Evolutionary conservation across 2,329 filamentous ascomycete genomes (phyloP).

Genomic region (Alternaria consortialis): DNA sequence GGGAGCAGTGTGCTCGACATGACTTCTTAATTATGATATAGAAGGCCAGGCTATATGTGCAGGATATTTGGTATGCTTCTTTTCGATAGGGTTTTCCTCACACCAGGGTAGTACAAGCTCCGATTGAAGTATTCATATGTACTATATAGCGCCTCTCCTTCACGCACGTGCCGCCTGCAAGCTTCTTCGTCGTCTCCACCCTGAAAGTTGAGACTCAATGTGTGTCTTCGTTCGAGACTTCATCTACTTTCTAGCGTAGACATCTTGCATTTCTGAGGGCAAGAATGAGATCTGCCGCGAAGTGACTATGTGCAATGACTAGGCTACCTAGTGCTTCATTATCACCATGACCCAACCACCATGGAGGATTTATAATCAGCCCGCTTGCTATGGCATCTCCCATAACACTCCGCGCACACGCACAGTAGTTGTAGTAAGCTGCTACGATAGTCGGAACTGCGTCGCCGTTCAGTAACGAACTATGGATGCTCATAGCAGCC

Average conservation of each 20-base stretch:
- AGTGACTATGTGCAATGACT: background rate
- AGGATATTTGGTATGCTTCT: background rate
- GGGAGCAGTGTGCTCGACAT: background rate
- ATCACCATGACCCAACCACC: no score
- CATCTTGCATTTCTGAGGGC: background rate
- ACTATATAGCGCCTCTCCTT: no score
- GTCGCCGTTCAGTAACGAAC: background rate
- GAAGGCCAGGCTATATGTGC: background rate
- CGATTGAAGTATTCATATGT: no score
- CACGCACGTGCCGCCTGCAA: no score
- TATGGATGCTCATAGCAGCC: background rate
- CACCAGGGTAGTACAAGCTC: no score
- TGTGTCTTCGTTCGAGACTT: background rate
- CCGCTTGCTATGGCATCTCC: background rate
- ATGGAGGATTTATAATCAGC: no score
- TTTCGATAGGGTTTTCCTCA: background rate
- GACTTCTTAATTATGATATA: background rate
- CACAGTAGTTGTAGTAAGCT: background rate
- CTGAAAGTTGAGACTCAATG: no score
- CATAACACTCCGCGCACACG: background rate
- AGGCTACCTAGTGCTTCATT: background rate
- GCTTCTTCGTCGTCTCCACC: no score
- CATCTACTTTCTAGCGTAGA: background rate
- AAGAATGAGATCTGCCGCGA: background rate
- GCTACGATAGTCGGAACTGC: background rate